Base-by-base conservation (phyloP, 139 green algal species). In the Limnomonas spitsbergensis region DNA sequence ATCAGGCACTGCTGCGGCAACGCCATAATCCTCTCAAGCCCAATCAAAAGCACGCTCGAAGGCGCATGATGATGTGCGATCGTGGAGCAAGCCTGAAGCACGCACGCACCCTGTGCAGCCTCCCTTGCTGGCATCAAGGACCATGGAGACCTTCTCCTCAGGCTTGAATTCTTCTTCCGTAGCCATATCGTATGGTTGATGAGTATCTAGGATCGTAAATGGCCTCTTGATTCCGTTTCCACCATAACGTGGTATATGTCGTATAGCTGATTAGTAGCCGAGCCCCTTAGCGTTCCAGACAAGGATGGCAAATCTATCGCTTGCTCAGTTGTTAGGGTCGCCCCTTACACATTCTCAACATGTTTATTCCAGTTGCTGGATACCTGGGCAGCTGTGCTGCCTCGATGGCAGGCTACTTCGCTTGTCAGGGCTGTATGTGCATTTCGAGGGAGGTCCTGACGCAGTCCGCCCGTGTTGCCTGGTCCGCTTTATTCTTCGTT, bases 401-500 rank as follows among this genome's bases (percentile, higher is more conserved):
- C 24, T 82, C 54, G 36, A 73, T 81, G 4, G 90, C 89, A 3
- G 81, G 85, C 0, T 89, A 81, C 1, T 88, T 81, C 20, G 90
- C 89, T 0, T 94, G 90, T 76, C 84, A 69, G 4, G 88, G 80
- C 32, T 94, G 86, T 68, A 80, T 75, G 1, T 84, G 82, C 9
- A 82, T 85, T 0, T 88, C 78, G 0, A 80, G 80, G 34, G 85
- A 94, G 56, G 79, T 89, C 2, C 75, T 95, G 31, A 84, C 86
- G 24, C 86, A 85, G 20, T 88, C 75, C 20, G 92, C 93, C 0
- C 79, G 93, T 1, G 76, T 94, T 24, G 91, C 90, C 0, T 98
- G 95, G 71, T 91, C 83, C 53, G 80, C 91, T 2, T 84, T 99
- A 3, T 99, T 99, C 83, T 89, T 92, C 29, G 78, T 97, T 2